phyloP scores from a whole-genome alignment of 2,329 filamentous ascomycete genomes.

The Talaromyces islandicus region DNA sequence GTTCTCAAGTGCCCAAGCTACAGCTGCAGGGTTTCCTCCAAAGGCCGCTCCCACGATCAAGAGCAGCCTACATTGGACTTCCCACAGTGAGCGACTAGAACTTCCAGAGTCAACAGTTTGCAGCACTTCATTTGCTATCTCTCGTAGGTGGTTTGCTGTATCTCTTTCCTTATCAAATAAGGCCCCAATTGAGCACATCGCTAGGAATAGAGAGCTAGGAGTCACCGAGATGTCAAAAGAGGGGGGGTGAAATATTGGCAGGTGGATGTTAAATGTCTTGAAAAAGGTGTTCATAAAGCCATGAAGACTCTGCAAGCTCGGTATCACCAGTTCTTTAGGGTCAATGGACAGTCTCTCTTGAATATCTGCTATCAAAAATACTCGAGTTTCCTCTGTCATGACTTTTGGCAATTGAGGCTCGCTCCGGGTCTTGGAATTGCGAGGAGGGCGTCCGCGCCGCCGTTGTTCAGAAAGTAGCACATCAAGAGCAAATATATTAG shows the following conservation, averaged over 20 bases:
- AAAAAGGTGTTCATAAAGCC: slow-evolving; percentile 25
- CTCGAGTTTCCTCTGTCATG: slow-evolving; percentile 14
- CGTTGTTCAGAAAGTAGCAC: background rate
- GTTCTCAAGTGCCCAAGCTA: slow-evolving; percentile 16
- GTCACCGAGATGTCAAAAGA: slow-evolving; percentile 20
- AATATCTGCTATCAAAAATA: slow-evolving; percentile 11
- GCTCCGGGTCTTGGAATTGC: slow-evolving; percentile 1
- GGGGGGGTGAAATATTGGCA: slow-evolving; percentile 28
- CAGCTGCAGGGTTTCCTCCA: slow-evolving; percentile 18
- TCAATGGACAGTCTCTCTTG: background rate
- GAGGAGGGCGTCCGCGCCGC: slow-evolving; percentile 1
- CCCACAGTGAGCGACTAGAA: slow-evolving; percentile 19
- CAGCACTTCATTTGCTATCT: slow-evolving; percentile 8
- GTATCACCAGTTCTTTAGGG: background rate
- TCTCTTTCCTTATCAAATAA: slow-evolving; percentile 24
- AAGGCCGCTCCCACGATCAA: slow-evolving; percentile 24
- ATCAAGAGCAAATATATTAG: background rate
- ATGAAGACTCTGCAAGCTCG: slow-evolving; percentile 15
- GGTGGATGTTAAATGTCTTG: slow-evolving; percentile 27
- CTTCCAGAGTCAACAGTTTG: background rate
- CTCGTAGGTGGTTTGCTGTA: slow-evolving; percentile 17
- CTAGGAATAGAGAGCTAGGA: slow-evolving; percentile 25
- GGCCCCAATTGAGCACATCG: slow-evolving; percentile 32
- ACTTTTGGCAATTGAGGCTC: background rate
- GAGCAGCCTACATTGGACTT: slow-evolving; percentile 24